Evolutionary conservation across 345 rosid genomes (phyloP), one percentile per base, ranked within the genome.

Genomic region (Lenwebbia sp.): DNA sequence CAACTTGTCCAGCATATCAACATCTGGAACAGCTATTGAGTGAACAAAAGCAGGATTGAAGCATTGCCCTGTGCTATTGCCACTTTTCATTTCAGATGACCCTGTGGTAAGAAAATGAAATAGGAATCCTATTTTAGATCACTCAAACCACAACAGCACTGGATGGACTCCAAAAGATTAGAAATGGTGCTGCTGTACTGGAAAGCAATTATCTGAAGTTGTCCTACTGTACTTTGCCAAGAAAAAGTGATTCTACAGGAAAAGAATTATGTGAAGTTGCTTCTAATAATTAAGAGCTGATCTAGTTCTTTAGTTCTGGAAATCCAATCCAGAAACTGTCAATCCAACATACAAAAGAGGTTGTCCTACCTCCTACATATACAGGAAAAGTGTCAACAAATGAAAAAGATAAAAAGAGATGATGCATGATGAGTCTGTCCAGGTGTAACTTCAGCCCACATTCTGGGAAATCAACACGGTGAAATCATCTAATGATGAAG

Each of bases 41-140:
- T 95, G 99, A 84, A 97, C 94, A 90, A 95, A 97, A 49, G 99
- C 95, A 86, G 99, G 99, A 88, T 97, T 97, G 88, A 93, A 88
- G 85, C 95, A 96, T 86, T 96, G 97, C 49, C 92, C 91, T 53
- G 89, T 84, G 85, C 54, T 92, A 82, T 53, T 88, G 47, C 86
- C 52, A 82, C 90, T 83, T 54, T 87, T 88, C 82, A 82, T 84
- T 40, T 92, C 92, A 50, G 92, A 88, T 74, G 89, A 87, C 52
- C 95, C 98, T 96, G 94, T 86, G 58, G 70, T 12, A 57, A 60
- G 6, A 47, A 26, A 58, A 54, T 40, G 13, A 28, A 12, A 3
- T 44, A 19, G 85, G 53, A 33, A 2, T 70, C 25, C 0, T 37
- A 70, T 83, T 54, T 83, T 30, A 44, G 15, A 26, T 30, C n/a